Conservation (phyloP, 1,139 yeast genomes). For the Meyerozyma smithsonii region DNA sequence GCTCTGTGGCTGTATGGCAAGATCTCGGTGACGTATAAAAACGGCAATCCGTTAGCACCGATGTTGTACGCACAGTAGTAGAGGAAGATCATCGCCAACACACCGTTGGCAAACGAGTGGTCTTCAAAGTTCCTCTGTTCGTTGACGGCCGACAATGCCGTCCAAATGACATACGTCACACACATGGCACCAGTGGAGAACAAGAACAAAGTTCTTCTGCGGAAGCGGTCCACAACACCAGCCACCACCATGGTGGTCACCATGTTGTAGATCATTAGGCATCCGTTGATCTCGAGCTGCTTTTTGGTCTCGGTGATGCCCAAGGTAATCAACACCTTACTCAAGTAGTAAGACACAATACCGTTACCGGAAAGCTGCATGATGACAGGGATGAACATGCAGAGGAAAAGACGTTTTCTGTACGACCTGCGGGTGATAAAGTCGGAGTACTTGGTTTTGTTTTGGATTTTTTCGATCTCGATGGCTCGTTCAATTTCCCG, state of each 20-base stretch:
- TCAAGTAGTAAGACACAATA: constrained; percentile 12
- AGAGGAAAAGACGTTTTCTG: constrained; percentile 11
- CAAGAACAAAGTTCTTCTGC: constrained; percentile 44
- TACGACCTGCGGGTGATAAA: constrained; percentile 24
- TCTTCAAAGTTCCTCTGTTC: constrained; percentile 31
- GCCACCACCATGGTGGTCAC: constrained; percentile 30
- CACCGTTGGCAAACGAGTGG: constrained; percentile 34
- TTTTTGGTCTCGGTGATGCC: constrained; percentile 22
- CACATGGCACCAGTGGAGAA: constrained; percentile 29
- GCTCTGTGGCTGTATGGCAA: constrained; percentile 43
- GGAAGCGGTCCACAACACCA: constrained; percentile 24
- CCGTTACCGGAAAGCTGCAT: constrained; percentile 15
- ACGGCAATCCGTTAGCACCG: constrained; percentile 39
- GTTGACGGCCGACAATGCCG: constrained; percentile 33
- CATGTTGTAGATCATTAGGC: constrained; percentile 39
- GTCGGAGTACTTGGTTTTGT: constrained; percentile 27
- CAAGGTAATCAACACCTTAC: constrained; percentile 10
- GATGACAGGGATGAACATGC: constrained; percentile 7
- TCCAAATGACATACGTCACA: constrained; percentile 34
- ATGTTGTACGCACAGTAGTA: constrained; percentile 34
- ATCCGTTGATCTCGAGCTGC: constrained; percentile 46
- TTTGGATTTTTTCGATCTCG: constrained; percentile 26
- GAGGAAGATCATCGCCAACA: constrained; percentile 44
- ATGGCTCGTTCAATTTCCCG: constrained; percentile 40
- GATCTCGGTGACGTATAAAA: constrained; percentile 37